phyloP scores from a whole-genome alignment of 352 stramenopile genomes.

The Phytopythium montanum region DNA sequence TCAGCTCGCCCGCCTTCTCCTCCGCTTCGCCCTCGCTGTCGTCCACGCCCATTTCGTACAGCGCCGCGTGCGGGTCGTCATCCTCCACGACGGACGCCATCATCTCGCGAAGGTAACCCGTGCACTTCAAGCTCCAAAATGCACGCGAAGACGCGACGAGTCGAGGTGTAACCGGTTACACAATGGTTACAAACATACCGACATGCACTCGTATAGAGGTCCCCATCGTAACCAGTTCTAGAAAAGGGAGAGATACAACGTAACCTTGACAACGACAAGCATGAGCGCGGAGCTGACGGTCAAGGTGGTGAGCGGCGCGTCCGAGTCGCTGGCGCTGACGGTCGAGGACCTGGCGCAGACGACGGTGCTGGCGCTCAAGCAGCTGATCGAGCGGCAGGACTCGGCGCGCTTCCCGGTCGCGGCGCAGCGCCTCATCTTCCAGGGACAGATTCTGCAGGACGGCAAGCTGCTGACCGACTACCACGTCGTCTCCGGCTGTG shows the following conservation, averaged over 20 bases:
- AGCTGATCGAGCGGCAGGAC: conserved; percentile 55
- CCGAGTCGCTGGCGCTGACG: conserved; percentile 47
- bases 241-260: not conserved
- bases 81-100: not conserved
- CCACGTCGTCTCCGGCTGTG: conserved; percentile 51
- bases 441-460: conserved; percentile 83
- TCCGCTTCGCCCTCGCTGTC: not conserved
- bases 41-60: conserved; percentile 4
- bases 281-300: conserved; percentile 52
- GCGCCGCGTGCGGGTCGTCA: conserved; percentile 6
- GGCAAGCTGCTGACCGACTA: conserved; percentile 64
- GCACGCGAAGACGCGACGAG: not conserved
- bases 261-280: not conserved
- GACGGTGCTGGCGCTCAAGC: conserved; percentile 66
- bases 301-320: conserved; percentile 63
- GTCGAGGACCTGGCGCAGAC: conserved; percentile 34
- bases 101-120: not conserved
- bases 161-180: conserved; percentile 1
- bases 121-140: not conserved
- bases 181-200: not conserved
- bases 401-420: conserved; percentile 49
- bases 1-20: conserved; percentile 11
- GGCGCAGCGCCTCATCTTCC: conserved; percentile 83
- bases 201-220: not conserved
- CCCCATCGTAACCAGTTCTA: not conserved